Conservation (phyloP, 179 eudicot genomes). For the Gypsophila paniculata region DNA sequence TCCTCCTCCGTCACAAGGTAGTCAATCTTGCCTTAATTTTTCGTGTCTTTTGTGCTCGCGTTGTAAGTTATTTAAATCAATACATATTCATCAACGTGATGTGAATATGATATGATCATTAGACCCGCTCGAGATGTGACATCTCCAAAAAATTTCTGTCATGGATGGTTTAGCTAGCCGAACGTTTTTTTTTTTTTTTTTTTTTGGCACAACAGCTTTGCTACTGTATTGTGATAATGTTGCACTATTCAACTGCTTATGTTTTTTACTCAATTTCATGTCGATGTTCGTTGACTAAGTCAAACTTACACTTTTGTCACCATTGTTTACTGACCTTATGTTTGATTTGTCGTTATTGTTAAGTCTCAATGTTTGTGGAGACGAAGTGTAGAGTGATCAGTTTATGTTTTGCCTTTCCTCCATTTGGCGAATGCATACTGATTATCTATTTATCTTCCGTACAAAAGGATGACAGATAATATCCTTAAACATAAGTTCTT, state of each 20-base stretch:
- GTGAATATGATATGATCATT: slow-evolving; percentile 7
- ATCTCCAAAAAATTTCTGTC: neutral
- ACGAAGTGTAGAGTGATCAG: neutral
- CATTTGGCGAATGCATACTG: neutral
- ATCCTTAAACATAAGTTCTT: neutral
- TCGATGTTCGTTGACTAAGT: neutral
- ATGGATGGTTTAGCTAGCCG: neutral
- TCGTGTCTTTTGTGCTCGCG: neutral
- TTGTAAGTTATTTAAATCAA: neutral
- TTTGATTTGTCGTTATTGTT: no score
- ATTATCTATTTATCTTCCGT: neutral
- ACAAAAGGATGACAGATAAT: slow-evolving; percentile 1
- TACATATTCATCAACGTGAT: neutral
- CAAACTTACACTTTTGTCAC: no score
- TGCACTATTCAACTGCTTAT: slow-evolving; percentile 21
- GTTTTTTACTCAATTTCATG: neutral
- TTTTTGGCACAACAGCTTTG: neutral
- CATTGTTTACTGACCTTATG: slow-evolving; percentile 5
- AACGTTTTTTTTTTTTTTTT: neutral
- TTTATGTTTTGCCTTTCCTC: neutral
- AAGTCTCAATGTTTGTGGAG: no score
- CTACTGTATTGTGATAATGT: neutral
- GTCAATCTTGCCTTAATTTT: neutral
- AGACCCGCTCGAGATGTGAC: neutral
- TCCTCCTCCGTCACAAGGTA: slow-evolving; percentile 54